Conservation (phyloP, 495 filamentous ascomycete genomes). For the Echria macrotheca region DNA sequence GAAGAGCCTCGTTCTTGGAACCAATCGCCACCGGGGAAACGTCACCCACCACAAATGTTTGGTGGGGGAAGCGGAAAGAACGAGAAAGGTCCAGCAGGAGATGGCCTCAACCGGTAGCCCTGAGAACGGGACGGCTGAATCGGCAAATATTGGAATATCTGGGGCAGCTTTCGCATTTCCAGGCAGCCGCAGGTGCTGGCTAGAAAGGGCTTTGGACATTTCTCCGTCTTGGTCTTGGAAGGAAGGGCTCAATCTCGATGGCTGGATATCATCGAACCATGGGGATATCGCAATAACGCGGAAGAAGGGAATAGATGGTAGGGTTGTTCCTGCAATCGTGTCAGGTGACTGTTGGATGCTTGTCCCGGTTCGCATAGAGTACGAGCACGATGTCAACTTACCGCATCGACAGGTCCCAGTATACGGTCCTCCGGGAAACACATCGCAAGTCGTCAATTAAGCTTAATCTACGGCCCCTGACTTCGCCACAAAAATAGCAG, state of each 20-base stretch:
- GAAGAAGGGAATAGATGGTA: not conserved
- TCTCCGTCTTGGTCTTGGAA: slow-evolving; percentile 4
- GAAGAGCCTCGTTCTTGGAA: slow-evolving; percentile 9
- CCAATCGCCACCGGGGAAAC: not conserved
- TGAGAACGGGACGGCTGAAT: slow-evolving; percentile 22
- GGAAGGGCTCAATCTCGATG: not conserved
- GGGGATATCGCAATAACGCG: not conserved
- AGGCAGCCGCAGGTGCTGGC: no score
- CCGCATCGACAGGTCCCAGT: not conserved
- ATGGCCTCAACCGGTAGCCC: not conserved
- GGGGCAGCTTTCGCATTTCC: no score
- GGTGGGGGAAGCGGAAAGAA: no score
- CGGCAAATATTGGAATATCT: slow-evolving; percentile 9
- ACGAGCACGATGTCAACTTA: no score
- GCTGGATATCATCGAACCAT: not conserved
- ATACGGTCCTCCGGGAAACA: slow-evolving; percentile 10
- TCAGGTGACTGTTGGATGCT: slow-evolving; percentile 19
- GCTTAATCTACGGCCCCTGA: slow-evolving; percentile 35
- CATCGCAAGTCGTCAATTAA: slow-evolving; percentile 28
- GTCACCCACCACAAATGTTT: not conserved
- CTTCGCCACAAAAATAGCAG: slow-evolving; percentile 36
- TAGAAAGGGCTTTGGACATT: no score
- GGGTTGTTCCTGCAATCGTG: not conserved
- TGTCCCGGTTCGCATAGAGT: no score
- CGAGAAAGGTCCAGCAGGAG: no score